Conservation (phyloP, 306 rosid species). For the Gastrolobium bilobum region DNA sequence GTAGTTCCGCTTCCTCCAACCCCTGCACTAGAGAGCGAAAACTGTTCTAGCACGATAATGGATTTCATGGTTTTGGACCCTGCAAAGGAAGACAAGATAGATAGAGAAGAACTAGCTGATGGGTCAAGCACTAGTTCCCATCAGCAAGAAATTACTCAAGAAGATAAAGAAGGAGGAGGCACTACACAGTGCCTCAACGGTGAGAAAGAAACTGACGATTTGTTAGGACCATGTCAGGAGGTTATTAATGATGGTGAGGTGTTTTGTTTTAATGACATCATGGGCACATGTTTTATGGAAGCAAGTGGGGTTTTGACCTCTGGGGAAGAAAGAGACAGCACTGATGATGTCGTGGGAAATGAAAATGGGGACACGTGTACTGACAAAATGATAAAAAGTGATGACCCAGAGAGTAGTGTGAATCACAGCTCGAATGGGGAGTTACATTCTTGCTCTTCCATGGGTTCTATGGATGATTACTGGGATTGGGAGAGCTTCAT, state of each 20-base stretch:
- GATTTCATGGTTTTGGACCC: constrained; percentile 28
- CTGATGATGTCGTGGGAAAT: constrained; percentile 6
- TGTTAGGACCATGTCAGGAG: constrained; percentile 7
- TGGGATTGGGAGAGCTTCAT: constrained; percentile 58
- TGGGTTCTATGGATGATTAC: constrained; percentile 32
- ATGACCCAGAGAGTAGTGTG: constrained; percentile 19
- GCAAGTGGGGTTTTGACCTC: constrained; percentile 36
- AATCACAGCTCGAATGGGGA: constrained; percentile 39
- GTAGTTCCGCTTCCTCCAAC: constrained; percentile 41
- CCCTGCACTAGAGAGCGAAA: constrained; percentile 45
- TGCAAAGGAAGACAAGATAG: neutral
- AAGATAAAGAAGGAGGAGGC: too few species aligned
- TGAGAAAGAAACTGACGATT: neutral
- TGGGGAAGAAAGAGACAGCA: constrained; percentile 39
- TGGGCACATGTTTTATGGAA: constrained; percentile 46
- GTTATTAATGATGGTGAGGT: constrained; percentile 37
- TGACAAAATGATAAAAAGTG: neutral
- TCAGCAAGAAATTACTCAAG: neutral
- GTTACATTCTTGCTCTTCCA: constrained; percentile 40
- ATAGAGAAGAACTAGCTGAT: neutral
- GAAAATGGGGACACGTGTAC: neutral
- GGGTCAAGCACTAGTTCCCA: neutral
- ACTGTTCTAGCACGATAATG: neutral
- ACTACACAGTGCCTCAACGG: neutral
- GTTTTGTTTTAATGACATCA: constrained; percentile 46